Conservation (phyloP, 176 grass and related monocot species). For the Echinochloa phyllopogon region DNA sequence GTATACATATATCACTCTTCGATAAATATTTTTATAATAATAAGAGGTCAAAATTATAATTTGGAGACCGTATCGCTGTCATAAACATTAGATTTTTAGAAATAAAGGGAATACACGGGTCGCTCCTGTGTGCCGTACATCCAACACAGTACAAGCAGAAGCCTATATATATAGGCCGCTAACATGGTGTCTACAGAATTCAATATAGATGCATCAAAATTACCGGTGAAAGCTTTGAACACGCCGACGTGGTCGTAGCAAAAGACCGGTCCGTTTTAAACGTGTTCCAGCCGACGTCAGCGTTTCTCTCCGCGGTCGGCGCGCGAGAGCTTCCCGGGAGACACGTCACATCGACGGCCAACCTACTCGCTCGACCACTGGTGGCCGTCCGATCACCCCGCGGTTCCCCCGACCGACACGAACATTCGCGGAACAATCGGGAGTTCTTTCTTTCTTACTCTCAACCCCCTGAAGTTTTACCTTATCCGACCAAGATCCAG, state of each 20-base stretch:
- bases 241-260: background rate
- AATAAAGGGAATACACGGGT: no score
- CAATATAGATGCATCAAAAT: background rate
- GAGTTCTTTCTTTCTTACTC: background rate
- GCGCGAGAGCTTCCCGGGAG: background rate
- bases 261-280: constrained; percentile 16
- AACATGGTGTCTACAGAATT: no score
- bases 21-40: no score
- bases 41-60: no score
- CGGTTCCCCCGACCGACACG: background rate
- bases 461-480: rapidly evolving
- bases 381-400: constrained; percentile 43
- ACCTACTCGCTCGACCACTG: background rate
- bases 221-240: background rate
- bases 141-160: no score
- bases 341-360: constrained; percentile 28
- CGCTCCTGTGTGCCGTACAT: no score
- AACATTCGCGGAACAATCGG: constrained; percentile 23
- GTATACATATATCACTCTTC: no score
- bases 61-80: no score
- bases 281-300: constrained; percentile 37
- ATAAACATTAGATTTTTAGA: no score
- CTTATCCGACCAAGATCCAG: rapidly evolving
- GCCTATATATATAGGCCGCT: no score
- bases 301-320: constrained; percentile 32